phyloP scores from a whole-genome alignment of 2,329 filamentous ascomycete genomes.

The Alternaria postmessia region DNA sequence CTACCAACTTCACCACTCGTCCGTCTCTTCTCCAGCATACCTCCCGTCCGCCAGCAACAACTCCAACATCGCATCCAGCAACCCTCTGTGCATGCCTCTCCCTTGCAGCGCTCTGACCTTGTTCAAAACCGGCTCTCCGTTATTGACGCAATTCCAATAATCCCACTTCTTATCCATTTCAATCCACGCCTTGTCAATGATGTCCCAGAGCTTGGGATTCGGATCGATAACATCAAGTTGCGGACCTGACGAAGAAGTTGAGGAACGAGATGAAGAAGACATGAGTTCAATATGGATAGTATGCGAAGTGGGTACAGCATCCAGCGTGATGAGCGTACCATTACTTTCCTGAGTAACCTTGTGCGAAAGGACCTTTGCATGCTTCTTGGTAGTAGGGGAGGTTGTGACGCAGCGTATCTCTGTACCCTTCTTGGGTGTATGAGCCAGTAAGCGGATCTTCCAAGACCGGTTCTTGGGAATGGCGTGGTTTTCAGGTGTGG shows the following conservation, averaged over 20 bases:
- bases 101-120: constrained; percentile 43
- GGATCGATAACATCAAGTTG: constrained; percentile 48
- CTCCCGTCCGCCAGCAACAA: constrained; percentile 46
- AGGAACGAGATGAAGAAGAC: constrained; percentile 34
- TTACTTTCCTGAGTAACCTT: constrained; percentile 27
- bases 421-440: constrained; percentile 23
- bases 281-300: constrained; percentile 40
- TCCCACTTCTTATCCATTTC: constrained; percentile 44
- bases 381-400: constrained; percentile 30
- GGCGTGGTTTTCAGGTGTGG: constrained; percentile 31
- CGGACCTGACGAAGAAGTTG: constrained; percentile 24
- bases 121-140: constrained; percentile 36
- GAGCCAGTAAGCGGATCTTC: constrained; percentile 44
- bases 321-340: constrained; percentile 39
- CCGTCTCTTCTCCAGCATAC: constrained; percentile 29
- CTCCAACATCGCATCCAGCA: constrained; percentile 47
- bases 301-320: constrained; percentile 31
- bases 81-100: constrained; percentile 33
- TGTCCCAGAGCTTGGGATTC: constrained; percentile 36
- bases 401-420: constrained; percentile 41
- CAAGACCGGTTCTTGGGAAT: constrained; percentile 43
- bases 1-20: not conserved
- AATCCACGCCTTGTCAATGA: constrained; percentile 41
- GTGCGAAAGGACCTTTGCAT: constrained; percentile 33
- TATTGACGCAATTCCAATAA: constrained; percentile 43